These are phyloP conservation scores for Cicer chorassanicum DNA, from an alignment of 306 rosid species.

Conservation along the genomic window DNA sequence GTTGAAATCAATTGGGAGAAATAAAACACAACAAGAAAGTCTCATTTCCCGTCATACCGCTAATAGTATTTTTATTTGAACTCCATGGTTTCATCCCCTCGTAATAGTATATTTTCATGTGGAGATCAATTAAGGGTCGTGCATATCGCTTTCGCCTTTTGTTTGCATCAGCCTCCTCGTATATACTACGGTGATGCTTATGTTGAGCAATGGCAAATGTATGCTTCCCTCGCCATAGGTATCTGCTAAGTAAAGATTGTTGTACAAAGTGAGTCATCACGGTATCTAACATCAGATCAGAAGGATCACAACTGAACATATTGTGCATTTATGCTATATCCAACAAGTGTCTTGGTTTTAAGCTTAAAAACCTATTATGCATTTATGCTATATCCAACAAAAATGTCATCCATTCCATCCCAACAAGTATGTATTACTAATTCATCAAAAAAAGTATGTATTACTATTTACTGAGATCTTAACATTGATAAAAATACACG, in stretches of 20 bases:
- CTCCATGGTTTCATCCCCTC: slow-evolving; percentile 95
- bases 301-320: slow-evolving; percentile 14
- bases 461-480: not conserved
- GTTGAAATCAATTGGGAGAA: slow-evolving; percentile 22
- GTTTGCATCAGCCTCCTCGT: slow-evolving; percentile 97
- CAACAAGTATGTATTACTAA: not conserved
- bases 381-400: slow-evolving; percentile 5
- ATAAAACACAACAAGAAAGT: slow-evolving; percentile 36
- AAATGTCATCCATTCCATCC: not conserved
- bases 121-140: slow-evolving; percentile 95
- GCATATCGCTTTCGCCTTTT: slow-evolving; percentile 98
- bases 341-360: slow-evolving; percentile 23
- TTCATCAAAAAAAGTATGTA: not conserved
- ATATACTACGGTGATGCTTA: slow-evolving; percentile 88
- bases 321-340: too few species aligned
- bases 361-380: slow-evolving; percentile 28
- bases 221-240: slow-evolving; percentile 88
- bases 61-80: slow-evolving; percentile 64
- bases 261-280: slow-evolving; percentile 27
- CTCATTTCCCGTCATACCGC: slow-evolving; percentile 66
- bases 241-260: slow-evolving; percentile 56
- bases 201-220: slow-evolving; percentile 97
- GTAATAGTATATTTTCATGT: slow-evolving; percentile 89
- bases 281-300: slow-evolving; percentile 12
- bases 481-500: not conserved